Base-by-base conservation (phyloP, 2,329 filamentous ascomycete genomes). In the Triangularia verruculosa region DNA sequence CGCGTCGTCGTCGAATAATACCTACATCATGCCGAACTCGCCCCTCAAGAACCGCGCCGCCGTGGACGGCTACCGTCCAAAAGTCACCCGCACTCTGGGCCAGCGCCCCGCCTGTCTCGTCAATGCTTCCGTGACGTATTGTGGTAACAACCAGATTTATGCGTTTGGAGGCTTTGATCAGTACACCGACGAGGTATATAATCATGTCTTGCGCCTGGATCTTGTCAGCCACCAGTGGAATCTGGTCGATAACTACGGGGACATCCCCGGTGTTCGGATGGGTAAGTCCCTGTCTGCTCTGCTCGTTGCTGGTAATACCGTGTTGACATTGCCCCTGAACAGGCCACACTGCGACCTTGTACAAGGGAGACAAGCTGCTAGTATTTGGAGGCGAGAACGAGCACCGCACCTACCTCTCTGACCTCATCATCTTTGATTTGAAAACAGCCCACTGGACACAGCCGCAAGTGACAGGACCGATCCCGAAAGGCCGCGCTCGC, bases 301-400 rank as follows among this genome's bases (percentile, higher is more conserved):
- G n/a, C 22, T 7, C 69, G 39, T 24, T 54, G 59, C 53, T 47
- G 59, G 54, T 64, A 51, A 62, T 53, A 25, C 39, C 27, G 17
- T 4, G 56, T 66, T 65, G 53, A 70, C 68, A 54, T 62, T 28
- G 47, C 4, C 56, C 57, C 62, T n/a, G 15, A 52, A 47, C 7
- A 96, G 92, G 93, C 30, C 95, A 99, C 74, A 98, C 95, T 53
- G 93, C 95, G 27, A 97, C 92, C 32, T 83, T 99, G 0, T 97
- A 97, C 80, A 87, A 96, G 77, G 93, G 92, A 66, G 90, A 94
- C 76, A 98, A 98, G 77, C 82, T 99, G n/a, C 84, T 99, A 1
- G 93, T 99, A 1, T 99, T 97, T 74, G 95, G 95, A 62, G 95
- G 95, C 68, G 95, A 99, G 79, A 99, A 99, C 77, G 95, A 99